Conservation (phyloP, 495 filamentous ascomycete species). For the Echria macrotheca region DNA sequence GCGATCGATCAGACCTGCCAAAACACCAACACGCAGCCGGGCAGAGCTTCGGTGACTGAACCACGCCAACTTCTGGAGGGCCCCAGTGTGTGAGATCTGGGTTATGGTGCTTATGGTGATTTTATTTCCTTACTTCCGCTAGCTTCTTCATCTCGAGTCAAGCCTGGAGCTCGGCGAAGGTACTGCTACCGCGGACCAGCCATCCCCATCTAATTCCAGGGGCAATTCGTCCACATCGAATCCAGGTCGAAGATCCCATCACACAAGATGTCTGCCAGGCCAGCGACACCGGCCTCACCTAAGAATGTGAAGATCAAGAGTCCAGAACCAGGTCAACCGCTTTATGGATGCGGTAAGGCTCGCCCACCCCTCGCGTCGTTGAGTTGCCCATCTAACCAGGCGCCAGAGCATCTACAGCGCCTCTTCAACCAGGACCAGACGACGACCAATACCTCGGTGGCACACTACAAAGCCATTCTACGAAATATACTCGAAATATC, state of each 20-base stretch:
- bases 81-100: neutral
- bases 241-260: neutral
- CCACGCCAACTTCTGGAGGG: neutral
- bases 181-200: neutral
- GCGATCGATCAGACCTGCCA: conserved; percentile 10
- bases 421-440: conserved; percentile 46
- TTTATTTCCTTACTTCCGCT: neutral
- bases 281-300: conserved; percentile 48
- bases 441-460: conserved; percentile 44
- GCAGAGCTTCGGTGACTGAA: neutral
- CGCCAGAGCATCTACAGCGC: conserved; percentile 48
- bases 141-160: neutral
- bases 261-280: conserved; percentile 36
- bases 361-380: neutral
- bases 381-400: conserved; percentile 16
- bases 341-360: conserved; percentile 50
- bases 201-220: neutral
- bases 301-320: conserved; percentile 49
- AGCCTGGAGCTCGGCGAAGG: neutral
- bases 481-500: conserved; percentile 46
- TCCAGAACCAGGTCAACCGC: conserved; percentile 44
- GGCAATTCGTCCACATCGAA: neutral
- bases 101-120: neutral
- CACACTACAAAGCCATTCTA: conserved; percentile 50
- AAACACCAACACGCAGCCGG: neutral